Conservation (phyloP, 805 yeast species). For the Monosporozyma siamensis region DNA sequence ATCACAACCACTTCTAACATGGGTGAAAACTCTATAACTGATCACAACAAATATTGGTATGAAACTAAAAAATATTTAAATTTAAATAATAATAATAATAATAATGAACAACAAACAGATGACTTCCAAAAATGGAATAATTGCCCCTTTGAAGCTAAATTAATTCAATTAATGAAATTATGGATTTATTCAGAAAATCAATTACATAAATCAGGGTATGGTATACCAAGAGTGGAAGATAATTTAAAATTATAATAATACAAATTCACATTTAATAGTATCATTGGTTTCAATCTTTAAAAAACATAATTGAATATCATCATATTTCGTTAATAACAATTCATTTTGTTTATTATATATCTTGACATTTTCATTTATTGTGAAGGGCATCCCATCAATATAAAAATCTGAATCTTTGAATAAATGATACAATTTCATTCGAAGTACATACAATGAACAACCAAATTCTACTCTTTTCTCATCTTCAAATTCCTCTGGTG, state of each 20-base stretch:
- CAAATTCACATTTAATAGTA: slow-evolving; percentile 30
- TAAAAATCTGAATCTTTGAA: slow-evolving; percentile 38
- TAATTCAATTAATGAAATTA: slow-evolving; percentile 47
- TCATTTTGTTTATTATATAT: slow-evolving; percentile 30
- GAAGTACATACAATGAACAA: slow-evolving; percentile 53
- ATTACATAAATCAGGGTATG: slow-evolving; percentile 32
- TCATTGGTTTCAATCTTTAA: slow-evolving; percentile 48
- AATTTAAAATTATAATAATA: background rate
- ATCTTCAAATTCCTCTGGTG: slow-evolving; percentile 66
- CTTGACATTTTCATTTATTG: slow-evolving; percentile 29
- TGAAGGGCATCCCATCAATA: slow-evolving; percentile 15
- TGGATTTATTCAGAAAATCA: slow-evolving; percentile 60
- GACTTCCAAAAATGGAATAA: background rate
- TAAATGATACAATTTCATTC: slow-evolving; percentile 46
- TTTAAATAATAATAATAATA: background rate
- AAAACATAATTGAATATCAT: slow-evolving; percentile 41
- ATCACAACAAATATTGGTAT: slow-evolving; percentile 2
- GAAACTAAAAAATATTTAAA: slow-evolving; percentile 4
- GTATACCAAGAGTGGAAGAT: slow-evolving; percentile 29
- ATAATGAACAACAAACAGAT: background rate
- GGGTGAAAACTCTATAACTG: background rate
- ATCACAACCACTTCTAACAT: background rate
- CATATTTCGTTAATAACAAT: slow-evolving; percentile 26
- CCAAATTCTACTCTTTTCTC: slow-evolving; percentile 59
- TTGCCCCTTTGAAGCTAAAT: slow-evolving; percentile 22